Base-by-base conservation (phyloP, 2,329 filamentous ascomycete genomes). In the Cladosporium sp. region DNA sequence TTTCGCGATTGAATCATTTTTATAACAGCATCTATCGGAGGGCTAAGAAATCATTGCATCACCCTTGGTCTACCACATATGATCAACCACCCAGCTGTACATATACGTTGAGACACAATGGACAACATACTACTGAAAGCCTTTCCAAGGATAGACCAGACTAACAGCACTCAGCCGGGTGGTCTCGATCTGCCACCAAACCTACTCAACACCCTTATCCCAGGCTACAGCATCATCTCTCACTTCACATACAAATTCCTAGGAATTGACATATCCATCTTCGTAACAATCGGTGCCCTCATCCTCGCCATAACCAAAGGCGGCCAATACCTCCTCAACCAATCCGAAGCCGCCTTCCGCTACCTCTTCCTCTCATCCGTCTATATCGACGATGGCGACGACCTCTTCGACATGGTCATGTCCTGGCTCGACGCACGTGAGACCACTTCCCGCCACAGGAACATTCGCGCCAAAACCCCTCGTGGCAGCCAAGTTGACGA, bases 141-240 rank as follows among this genome's bases (percentile, higher is more conserved):
- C 24, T 42, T 53, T 42, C 37, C 47, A 58, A 10, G 22, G 55
- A 32, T n/a, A n/a, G 36, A 39, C 13, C 22, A 51, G 8, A 32
- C 36, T 17, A 53, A 53, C 51, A 24, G 20, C 35, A 55, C 20
- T 17, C 62, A 56, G 32, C 19, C 39, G 9, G 34, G 13, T 22
- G 22, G 34, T 13, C 68, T 66, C 8, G 72, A 75, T 42, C 68
- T 80, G 9, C 75, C 78, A 0, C 72, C 73, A 19, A 76, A 73
- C 15, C 69, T 80, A 17, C 70, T 81, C n/a, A 78, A 81, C 48
- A 69, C 76, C 1, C 65, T 80, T n/a, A 73, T 81, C 35, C 78
- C 79, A 8, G 79, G 79, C 15, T 81, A 80, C 66, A 72, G 76
- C 37, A 61, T 78, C 40, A 71, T 80, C 34, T 78, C 77, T 1